Percentiles rank a stretch among this genome's conserved stretches.
phyloP scores from a whole-genome alignment of 495 filamentous ascomycete genomes.

The Penicillium crystallinum region DNA sequence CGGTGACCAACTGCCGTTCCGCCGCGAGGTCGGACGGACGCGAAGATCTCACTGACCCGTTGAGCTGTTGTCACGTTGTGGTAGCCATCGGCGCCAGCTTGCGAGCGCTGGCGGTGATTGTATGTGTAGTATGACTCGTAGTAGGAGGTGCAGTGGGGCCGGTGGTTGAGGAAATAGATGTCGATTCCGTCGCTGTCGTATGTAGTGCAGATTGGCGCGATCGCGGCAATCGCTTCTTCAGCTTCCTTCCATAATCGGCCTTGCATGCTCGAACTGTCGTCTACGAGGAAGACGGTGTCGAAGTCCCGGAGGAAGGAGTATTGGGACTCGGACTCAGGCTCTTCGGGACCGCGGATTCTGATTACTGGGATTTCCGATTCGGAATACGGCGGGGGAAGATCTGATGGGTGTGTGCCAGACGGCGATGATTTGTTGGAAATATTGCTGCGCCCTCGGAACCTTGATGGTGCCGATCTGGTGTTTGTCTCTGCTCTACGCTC shows the following conservation, averaged over 20 bases:
- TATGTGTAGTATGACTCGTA: neutral
- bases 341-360: neutral
- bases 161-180: conserved; percentile 83
- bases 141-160: conserved; percentile 12
- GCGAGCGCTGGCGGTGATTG: no score
- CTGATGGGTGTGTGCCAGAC: neutral
- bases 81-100: conserved; percentile 40
- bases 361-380: neutral
- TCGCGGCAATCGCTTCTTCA: conserved; percentile 61
- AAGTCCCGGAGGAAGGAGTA: conserved; percentile 83
- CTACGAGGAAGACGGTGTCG: conserved; percentile 90
- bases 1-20: conserved; percentile 72
- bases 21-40: conserved; percentile 54
- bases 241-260: conserved; percentile 74
- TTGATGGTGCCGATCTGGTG: neutral
- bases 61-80: conserved; percentile 48
- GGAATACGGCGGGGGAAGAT: conserved; percentile 32
- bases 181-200: conserved; percentile 91
- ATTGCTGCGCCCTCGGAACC: neutral
- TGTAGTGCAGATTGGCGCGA: conserved; percentile 78
- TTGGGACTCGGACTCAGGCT: conserved; percentile 29
- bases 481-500: neutral
- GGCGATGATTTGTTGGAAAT: neutral
- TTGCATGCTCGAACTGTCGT: conserved; percentile 89
- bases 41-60: conserved; percentile 63